Percentiles rank a stretch among this genome's conserved stretches.
Evolutionary conservation across 495 filamentous ascomycete genomes (phyloP).

Genomic region (Hypoxylon crocopeplum): DNA sequence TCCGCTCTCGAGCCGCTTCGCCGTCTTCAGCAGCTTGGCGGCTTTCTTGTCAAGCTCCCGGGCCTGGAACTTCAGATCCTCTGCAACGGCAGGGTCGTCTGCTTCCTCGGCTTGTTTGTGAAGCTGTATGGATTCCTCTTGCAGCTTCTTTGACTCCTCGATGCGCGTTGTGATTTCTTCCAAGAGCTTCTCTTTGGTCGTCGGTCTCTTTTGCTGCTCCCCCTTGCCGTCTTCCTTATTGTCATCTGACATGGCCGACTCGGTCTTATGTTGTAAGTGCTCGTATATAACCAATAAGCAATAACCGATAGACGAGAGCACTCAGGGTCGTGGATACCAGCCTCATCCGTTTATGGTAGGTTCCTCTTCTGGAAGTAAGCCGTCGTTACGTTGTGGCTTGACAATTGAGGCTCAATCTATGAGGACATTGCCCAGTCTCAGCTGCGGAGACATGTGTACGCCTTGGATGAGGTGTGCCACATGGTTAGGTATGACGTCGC

Average conservation of each 20-base stretch:
- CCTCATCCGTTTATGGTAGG: constrained; percentile 25
- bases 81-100: constrained; percentile 33
- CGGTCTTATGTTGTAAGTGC: too few species aligned
- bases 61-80: constrained; percentile 34
- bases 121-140: constrained; percentile 36
- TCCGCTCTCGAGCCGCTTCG: constrained; percentile 44
- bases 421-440: too few species aligned
- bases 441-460: too few species aligned
- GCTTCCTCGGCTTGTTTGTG: constrained; percentile 36
- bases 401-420: constrained; percentile 24
- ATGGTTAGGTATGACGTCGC: constrained; percentile 16
- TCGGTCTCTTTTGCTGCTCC: constrained; percentile 22
- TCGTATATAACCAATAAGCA: too few species aligned
- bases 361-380: constrained; percentile 31
- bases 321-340: constrained; percentile 11
- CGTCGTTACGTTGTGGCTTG: constrained; percentile 32
- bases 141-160: constrained; percentile 38
- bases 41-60: constrained; percentile 39
- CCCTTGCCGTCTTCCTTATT: constrained; percentile 3
- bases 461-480: constrained; percentile 4
- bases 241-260: constrained; percentile 9
- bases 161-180: constrained; percentile 39
- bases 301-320: neutral
- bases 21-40: constrained; percentile 40
- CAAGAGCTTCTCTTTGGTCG: constrained; percentile 38